A percentile compares a stretch with the other conserved stretches of the same genome.
Conservation (phyloP, 139 green algal species). For the Marvania coccoides region DNA sequence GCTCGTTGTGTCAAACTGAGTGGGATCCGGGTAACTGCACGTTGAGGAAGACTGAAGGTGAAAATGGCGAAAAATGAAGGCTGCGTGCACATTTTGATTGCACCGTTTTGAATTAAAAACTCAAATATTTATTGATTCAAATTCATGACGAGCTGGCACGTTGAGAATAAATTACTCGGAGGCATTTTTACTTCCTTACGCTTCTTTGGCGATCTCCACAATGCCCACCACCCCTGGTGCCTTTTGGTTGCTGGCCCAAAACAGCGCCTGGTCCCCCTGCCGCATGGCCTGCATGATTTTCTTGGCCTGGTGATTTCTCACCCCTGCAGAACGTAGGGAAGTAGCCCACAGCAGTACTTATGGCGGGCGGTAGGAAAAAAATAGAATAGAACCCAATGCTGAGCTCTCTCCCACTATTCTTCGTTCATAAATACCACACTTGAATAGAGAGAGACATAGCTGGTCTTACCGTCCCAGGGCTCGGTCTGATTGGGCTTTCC, state of each 20-base stretch:
- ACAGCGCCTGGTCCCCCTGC: constrained; percentile 46
- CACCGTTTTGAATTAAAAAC: too few species aligned
- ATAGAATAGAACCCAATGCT: neutral
- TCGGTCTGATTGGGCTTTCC: constrained; percentile 22
- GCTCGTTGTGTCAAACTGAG: constrained; percentile 37
- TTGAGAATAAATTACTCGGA: too few species aligned
- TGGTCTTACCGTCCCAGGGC: constrained; percentile 48
- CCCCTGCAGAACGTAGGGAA: constrained; percentile 25
- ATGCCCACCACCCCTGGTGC: constrained; percentile 49
- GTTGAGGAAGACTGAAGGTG: too few species aligned
- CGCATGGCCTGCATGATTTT: constrained; percentile 63
- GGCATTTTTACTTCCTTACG: too few species aligned
- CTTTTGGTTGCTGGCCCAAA: constrained; percentile 57
- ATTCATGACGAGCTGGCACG: too few species aligned
- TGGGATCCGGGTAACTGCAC: constrained; percentile 66
- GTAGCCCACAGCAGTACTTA: neutral
- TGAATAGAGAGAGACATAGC: neutral
- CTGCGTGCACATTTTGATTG: too few species aligned
- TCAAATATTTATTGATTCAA: too few species aligned
- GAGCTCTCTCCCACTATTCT: too few species aligned
- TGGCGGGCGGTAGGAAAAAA: neutral
- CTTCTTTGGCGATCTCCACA: constrained; percentile 28
- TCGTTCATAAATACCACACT: neutral
- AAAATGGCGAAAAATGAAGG: too few species aligned
- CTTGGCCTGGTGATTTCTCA: constrained; percentile 56